A percentile compares a stretch with the other conserved stretches of the same genome.
phyloP scores from a whole-genome alignment of 306 rosid genomes.

The Cucumis sativus region Cucumber_9930_V3 NC_026657.2:910501-911000 shows the following conservation, averaged over 20 bases:
- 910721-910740: neutral
- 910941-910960: too few species aligned
- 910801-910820: slow-evolving; percentile 92
- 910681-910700: too few species aligned
- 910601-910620: too few species aligned
- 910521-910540: too few species aligned
- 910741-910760: neutral
- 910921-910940: too few species aligned
- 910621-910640: too few species aligned
- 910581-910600: neutral
- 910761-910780: neutral
- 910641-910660: too few species aligned
- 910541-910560: too few species aligned
- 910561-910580: neutral
- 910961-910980: too few species aligned
- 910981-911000: too few species aligned
- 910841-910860: slow-evolving; percentile 75
- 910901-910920: slow-evolving; percentile 85
- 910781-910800: neutral
- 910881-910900: slow-evolving; percentile 87
- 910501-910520: too few species aligned
- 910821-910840: slow-evolving; percentile 92
- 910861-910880: slow-evolving; percentile 70
- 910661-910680: neutral
- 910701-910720: too few species aligned